Base-by-base conservation (phyloP, 495 filamentous ascomycete genomes). In the Talaromyces borbonicus region DNA sequence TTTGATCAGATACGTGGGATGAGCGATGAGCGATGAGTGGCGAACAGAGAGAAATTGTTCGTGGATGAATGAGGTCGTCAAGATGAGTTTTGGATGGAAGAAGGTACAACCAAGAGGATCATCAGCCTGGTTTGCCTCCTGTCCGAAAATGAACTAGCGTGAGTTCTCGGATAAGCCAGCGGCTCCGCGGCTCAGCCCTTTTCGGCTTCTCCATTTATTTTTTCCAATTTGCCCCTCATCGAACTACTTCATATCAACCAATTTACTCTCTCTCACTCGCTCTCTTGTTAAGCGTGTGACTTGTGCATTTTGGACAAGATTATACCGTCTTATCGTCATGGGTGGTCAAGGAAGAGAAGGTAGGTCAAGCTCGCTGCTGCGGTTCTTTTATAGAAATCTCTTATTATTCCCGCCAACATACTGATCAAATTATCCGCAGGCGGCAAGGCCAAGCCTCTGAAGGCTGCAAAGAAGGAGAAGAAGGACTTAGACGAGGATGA, bases 371-470 rank as follows among this genome's bases (percentile, higher is more conserved):
- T n/a, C n/a, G 56, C 30, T 16, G 20, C 8, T 20, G 7, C 18
- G 23, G 35, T 18, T 26, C 8, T n/a, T n/a, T n/a, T n/a, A n/a
- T n/a, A n/a, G n/a, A n/a, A n/a, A n/a, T n/a, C n/a, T n/a, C n/a
- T n/a, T n/a, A n/a, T n/a, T n/a, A n/a, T n/a, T n/a, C n/a, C n/a
- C n/a, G n/a, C n/a, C n/a, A n/a, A n/a, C 2, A 20, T 36, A 46
- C 43, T 42, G 37, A 27, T 26, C 31, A 39, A 54, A 50, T 41
- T 8, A 30, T 27, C 43, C 22, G 16, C 31, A 89, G 85, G 85
- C 65, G 85, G 85, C 72, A 90, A 90, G 71, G 80, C 75, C 53
- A 90, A 90, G 76, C 85, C 85, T 50, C 72, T 88, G 57, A 90
- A 89, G 77, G 68, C 75, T 24, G 69, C 85, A 14, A 90, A 88